Base-by-base conservation (phyloP, 805 yeast species). In the Naumovozyma dairenensis region DNA sequence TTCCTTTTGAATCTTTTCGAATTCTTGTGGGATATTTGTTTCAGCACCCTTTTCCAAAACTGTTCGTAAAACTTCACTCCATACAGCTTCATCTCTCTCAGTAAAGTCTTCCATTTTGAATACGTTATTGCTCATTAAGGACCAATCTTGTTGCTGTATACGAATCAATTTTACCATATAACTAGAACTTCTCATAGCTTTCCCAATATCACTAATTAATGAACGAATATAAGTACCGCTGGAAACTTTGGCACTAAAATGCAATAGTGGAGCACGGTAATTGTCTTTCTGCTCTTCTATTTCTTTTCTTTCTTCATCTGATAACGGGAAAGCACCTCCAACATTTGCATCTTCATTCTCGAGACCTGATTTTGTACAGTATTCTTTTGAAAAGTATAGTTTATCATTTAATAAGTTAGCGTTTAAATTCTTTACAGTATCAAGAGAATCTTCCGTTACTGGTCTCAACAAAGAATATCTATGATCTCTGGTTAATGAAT, bases 181-280 rank as follows among this genome's bases (percentile, higher is more conserved):
- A 0, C 94, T 84, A 17, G 83, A 73, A 0, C 87, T 74, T 13
- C 80, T 77, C 51, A 87, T 61, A 0, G 89, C 80, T 39, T 80
- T 71, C 2, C 94, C 97, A 28, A 83, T 66, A 50, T 92, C 99
- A 58, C 94, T 84, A 31, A 92, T 68, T 34, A 92, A 62, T 2
- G 96, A 80, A 44, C 99, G 70, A 31, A 92, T 86, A 49, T 92
- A 92, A 0, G 97, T 92, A 1, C 99, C 99, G 0, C 96, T 85
- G 1, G 95, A 80, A 1, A 89, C 98, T 22, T 72, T 69, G 4
- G 93, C 73, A 12, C 69, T 71, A 44, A 92, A 73, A 46, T 80
- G 87, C 17, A 89, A 48, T 31, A 80, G 46, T 2, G 93, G 92
- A 2, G 84, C 76, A 40, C 70, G 65, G 37, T 65, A 68, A 3